phyloP scores from a whole-genome alignment of 805 yeast genomes.

The Ogataea trehalophila region DNA sequence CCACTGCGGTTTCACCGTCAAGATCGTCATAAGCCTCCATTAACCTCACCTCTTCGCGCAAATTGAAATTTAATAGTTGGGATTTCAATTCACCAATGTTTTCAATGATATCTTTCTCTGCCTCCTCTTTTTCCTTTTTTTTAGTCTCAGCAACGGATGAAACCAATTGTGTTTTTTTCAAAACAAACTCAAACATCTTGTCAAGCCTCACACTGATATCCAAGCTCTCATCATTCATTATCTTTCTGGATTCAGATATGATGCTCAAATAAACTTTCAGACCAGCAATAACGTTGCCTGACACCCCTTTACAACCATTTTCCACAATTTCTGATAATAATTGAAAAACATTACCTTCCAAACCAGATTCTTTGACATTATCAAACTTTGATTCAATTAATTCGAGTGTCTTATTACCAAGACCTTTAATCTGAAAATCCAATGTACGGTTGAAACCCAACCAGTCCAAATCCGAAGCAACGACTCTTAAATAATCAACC shows the following conservation, averaged over 20 bases:
- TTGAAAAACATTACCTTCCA: slow-evolving; percentile 7
- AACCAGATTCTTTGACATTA: slow-evolving; percentile 3
- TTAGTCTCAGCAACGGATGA: slow-evolving; percentile 14
- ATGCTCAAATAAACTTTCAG: slow-evolving; percentile 28
- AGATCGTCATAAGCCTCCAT: slow-evolving; percentile 18
- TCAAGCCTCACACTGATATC: slow-evolving; percentile 4
- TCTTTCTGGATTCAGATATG: slow-evolving; percentile 19
- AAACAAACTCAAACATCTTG: slow-evolving; percentile 19
- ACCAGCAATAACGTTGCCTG: slow-evolving; percentile 17
- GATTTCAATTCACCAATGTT: slow-evolving; percentile 26
- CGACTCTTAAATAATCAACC: slow-evolving; percentile 59
- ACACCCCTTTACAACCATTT: slow-evolving; percentile 12
- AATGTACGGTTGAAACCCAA: slow-evolving; percentile 56
- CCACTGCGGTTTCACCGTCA: slow-evolving; percentile 7
- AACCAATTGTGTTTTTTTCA: slow-evolving; percentile 18
- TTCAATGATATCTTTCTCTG: slow-evolving; percentile 15
- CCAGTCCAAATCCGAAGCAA: slow-evolving; percentile 54
- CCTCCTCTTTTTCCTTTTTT: slow-evolving; percentile 15
- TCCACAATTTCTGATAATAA: slow-evolving; percentile 10
- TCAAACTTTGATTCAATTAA: slow-evolving; percentile 14
- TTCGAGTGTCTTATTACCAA: slow-evolving; percentile 51
- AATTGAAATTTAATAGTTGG: slow-evolving; percentile 25
- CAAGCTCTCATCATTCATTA: slow-evolving; percentile 7
- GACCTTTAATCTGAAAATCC: slow-evolving; percentile 57
- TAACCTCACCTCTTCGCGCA: slow-evolving; percentile 19